phyloP scores from a whole-genome alignment of 192 early-diverging fungal species.

The Podila minutissima region DNA sequence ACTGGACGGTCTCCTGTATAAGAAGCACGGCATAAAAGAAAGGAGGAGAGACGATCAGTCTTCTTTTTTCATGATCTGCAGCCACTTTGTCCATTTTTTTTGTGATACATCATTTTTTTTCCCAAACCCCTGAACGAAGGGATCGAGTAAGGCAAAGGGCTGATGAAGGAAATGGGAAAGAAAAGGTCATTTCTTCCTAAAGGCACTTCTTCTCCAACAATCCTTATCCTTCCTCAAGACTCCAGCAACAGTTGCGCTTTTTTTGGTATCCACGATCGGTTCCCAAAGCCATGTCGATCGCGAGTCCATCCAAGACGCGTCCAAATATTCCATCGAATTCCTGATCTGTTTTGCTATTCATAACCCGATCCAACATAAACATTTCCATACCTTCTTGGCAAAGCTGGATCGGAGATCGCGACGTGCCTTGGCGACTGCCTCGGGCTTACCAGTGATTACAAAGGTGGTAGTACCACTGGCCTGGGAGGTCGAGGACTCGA shows the following conservation, averaged over 20 bases:
- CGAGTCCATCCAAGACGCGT: not conserved
- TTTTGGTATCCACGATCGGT: too few relatives aligned
- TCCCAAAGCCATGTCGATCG: too few relatives aligned
- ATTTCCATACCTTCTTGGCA: constrained; percentile 67
- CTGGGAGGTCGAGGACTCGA: constrained; percentile 85
- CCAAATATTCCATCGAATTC: not conserved
- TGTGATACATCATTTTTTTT: constrained; percentile 3
- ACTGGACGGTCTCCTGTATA: constrained; percentile 49
- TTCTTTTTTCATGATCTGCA: too few relatives aligned
- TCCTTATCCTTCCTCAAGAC: too few relatives aligned
- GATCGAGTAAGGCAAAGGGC: not conserved
- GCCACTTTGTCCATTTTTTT: not conserved
- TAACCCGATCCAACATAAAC: not conserved
- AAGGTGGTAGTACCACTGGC: constrained; percentile 80
- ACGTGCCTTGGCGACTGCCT: constrained; percentile 80
- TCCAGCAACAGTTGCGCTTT: too few relatives aligned
- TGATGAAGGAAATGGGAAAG: not conserved
- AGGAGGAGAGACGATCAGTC: too few relatives aligned
- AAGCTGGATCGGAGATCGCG: constrained; percentile 79
- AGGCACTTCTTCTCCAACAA: not conserved
- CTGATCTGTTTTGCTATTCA: not conserved
- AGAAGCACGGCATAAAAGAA: not conserved
- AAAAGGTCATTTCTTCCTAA: not conserved
- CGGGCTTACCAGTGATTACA: constrained; percentile 84
- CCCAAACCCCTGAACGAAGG: constrained; percentile 1